Percentiles rank a stretch among this genome's conserved stretches.
phyloP scores from a whole-genome alignment of 1,139 yeast species.

The Suhomyces coccinellae region DNA sequence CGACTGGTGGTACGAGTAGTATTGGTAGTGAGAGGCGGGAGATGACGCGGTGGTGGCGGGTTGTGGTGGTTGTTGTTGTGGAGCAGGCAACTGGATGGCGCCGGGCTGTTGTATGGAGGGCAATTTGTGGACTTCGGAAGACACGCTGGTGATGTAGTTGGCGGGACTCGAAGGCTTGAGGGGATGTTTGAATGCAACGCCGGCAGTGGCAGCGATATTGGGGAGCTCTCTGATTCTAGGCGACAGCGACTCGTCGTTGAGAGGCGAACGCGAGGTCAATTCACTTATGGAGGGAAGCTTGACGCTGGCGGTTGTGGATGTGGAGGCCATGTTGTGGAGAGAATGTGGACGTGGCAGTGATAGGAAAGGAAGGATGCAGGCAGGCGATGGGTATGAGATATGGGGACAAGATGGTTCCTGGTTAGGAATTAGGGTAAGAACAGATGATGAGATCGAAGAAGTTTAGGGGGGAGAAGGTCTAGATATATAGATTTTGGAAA shows the following conservation, averaged over 20 bases:
- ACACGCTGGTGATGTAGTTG: constrained; percentile 15
- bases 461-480: background rate
- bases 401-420: background rate
- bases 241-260: constrained; percentile 14
- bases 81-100: constrained; percentile 7
- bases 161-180: constrained; percentile 17
- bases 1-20: constrained; percentile 13
- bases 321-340: constrained; percentile 3
- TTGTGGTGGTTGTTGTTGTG: constrained; percentile 11
- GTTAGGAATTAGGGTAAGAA: background rate
- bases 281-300: constrained; percentile 40
- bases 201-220: constrained; percentile 7
- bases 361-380: background rate
- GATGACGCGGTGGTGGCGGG: constrained; percentile 15
- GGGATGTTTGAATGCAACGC: constrained; percentile 15
- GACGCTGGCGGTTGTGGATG: constrained; percentile 13
- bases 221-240: constrained; percentile 13
- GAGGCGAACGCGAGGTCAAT: constrained; percentile 27
- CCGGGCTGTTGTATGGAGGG: constrained; percentile 16
- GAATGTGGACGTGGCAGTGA: background rate
- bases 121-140: constrained; percentile 15
- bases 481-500: constrained; percentile 9
- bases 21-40: constrained; percentile 18
- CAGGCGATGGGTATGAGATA: background rate
- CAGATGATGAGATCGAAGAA: constrained; percentile 1